These are phyloP conservation scores for Auricularia sp. DNA, from an alignment of 768 basidiomycete genomes.

Conservation along the genomic window DNA sequence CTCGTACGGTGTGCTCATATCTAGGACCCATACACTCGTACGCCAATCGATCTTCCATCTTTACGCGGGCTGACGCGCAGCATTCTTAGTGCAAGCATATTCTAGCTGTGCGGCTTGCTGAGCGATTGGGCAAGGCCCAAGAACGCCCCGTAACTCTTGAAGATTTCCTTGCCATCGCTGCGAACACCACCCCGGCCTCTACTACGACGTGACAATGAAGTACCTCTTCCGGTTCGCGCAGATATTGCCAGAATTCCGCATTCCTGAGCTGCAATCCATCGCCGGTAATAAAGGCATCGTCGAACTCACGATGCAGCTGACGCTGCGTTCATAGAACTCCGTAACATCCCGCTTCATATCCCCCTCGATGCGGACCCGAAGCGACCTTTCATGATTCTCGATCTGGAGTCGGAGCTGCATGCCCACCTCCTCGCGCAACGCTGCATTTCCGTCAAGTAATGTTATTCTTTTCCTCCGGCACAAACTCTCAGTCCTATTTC, in stretches of 20 bases:
- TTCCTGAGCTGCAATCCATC: slow-evolving; percentile 50
- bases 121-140: slow-evolving; percentile 39
- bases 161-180: slow-evolving; percentile 25
- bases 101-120: slow-evolving; percentile 53
- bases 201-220: too few species aligned
- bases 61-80: not conserved
- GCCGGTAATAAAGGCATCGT: slow-evolving; percentile 20
- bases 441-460: slow-evolving; percentile 75
- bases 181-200: not conserved
- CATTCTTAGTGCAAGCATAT: slow-evolving; percentile 65
- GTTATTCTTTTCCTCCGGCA: not conserved
- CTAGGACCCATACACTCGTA: slow-evolving; percentile 57
- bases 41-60: slow-evolving; percentile 5
- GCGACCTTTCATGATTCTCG: slow-evolving; percentile 67
- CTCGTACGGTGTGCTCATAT: slow-evolving; percentile 47
- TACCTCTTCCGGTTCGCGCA: too few species aligned
- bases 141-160: slow-evolving; percentile 37
- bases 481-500: not conserved
- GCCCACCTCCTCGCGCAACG: slow-evolving; percentile 62
- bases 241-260: too few species aligned
- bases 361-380: slow-evolving; percentile 39
- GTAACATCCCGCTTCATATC: slow-evolving; percentile 47
- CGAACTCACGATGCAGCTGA: not conserved
- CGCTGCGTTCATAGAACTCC: slow-evolving; percentile 34
- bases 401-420: slow-evolving; percentile 59